Conservation (phyloP, 257 asterid species). For the Solanum paucissectum region DNA sequence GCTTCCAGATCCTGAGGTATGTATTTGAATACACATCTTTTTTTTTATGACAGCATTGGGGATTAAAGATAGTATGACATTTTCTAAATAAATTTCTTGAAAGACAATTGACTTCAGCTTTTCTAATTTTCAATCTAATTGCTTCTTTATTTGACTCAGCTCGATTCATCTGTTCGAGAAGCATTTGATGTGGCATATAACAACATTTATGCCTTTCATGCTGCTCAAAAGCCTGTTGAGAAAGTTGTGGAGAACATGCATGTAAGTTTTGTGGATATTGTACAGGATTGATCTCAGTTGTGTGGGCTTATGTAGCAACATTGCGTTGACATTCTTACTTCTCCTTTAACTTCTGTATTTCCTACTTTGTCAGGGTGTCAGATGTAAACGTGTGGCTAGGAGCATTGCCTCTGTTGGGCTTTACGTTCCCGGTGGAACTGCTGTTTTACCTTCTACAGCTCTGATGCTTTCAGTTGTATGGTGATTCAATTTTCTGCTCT, state of each 20-base stretch:
- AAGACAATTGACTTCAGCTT: not conserved
- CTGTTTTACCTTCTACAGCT: constrained; percentile 97
- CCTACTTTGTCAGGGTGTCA: constrained; percentile 63
- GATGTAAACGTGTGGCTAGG: constrained; percentile 88
- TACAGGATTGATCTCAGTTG: not conserved
- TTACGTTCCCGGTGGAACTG: constrained; percentile 99
- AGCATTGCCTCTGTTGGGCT: constrained; percentile 91
- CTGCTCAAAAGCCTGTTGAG: constrained; percentile 81
- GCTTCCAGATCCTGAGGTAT: constrained; percentile 86
- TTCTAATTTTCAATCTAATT: not conserved
- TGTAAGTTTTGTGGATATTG: constrained; percentile 29
- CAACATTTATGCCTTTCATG: constrained; percentile 83
- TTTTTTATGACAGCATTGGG: not conserved
- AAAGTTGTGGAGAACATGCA: constrained; percentile 77
- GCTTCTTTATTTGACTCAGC: constrained; percentile 32
- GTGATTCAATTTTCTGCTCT: constrained; percentile 13
- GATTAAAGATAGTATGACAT: not conserved
- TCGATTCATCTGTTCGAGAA: constrained; percentile 64
- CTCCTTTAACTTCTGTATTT: constrained; percentile 1
- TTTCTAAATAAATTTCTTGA: not conserved
- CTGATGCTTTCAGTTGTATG: constrained; percentile 95
- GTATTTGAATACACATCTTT: not conserved
- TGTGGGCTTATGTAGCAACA: not conserved
- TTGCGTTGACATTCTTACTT: not conserved
- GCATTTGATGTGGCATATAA: constrained; percentile 94